A percentile compares a stretch with the other conserved stretches of the same genome.
These are phyloP conservation scores for Diaporthe sp. DNA, from an alignment of 2,329 filamentous ascomycete species.

Conservation along the genomic window DNA sequence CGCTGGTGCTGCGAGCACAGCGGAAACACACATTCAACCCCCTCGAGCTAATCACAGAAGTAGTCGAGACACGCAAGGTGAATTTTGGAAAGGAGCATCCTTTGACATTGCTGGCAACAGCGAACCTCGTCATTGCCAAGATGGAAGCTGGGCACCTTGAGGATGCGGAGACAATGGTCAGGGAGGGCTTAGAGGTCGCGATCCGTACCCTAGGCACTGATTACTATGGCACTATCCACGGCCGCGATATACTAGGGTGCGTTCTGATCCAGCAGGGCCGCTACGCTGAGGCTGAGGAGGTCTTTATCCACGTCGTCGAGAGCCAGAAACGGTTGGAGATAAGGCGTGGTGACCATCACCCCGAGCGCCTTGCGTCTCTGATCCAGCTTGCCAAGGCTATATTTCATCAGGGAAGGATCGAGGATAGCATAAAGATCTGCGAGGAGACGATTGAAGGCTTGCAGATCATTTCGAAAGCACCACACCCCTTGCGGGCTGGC, in stretches of 20 bases:
- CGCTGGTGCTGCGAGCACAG: not conserved
- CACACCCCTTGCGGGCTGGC: not conserved
- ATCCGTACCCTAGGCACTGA: not conserved
- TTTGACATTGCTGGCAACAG: not conserved
- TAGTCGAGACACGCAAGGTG: not conserved
- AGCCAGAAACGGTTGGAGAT: not conserved
- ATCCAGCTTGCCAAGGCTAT: not conserved
- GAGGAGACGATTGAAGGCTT: not conserved
- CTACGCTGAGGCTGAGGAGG: not conserved
- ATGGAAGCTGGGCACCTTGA: not conserved
- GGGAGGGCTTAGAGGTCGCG: not conserved
- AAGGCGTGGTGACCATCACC: not conserved
- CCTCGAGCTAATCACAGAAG: not conserved
- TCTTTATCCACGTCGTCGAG: not conserved
- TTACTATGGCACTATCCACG: not conserved
- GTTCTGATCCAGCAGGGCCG: not conserved
- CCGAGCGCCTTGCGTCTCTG: not conserved
- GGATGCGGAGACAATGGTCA: not conserved
- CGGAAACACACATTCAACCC: not conserved
- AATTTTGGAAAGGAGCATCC: not conserved
- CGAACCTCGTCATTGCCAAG: not conserved
- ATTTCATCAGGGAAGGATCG: not conserved
- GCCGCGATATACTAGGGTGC: not conserved
- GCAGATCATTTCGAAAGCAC: not conserved
- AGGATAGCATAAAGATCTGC: not conserved